phyloP scores from a whole-genome alignment of 768 basidiomycete genomes.

The Suillus tomentosus region DNA sequence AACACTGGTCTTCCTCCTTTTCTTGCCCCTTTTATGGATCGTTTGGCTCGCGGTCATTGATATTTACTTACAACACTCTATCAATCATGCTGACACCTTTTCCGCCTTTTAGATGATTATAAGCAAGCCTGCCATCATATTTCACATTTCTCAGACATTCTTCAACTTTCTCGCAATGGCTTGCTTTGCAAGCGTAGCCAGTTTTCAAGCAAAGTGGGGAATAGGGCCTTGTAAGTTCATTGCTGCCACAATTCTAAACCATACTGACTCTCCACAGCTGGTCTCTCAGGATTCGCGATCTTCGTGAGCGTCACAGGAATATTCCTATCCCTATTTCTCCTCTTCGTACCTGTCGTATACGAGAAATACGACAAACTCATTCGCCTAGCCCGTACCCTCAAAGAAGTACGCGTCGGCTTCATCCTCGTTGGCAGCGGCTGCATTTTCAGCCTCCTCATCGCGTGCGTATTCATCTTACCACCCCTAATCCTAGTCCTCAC shows the following conservation, averaged over 20 bases:
- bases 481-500: slow-evolving; percentile 19
- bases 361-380: slow-evolving; percentile 84
- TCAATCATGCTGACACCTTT: slow-evolving; percentile 20
- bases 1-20: slow-evolving; percentile 60
- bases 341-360: slow-evolving; percentile 77
- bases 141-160: slow-evolving; percentile 79
- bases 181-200: slow-evolving; percentile 87
- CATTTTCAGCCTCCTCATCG: slow-evolving; percentile 68
- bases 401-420: slow-evolving; percentile 81
- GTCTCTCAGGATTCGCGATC: slow-evolving; percentile 82
- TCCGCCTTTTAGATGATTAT: slow-evolving; percentile 71
- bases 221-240: slow-evolving; percentile 80
- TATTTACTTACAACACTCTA: slow-evolving; percentile 16
- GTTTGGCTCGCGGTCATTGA: slow-evolving; percentile 68
- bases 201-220: slow-evolving; percentile 83
- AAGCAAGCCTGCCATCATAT: slow-evolving; percentile 78
- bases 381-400: slow-evolving; percentile 76
- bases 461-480: slow-evolving; percentile 51
- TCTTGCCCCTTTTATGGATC: slow-evolving; percentile 65
- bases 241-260: not conserved
- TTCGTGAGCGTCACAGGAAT: slow-evolving; percentile 78
- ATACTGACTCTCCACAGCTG: slow-evolving; percentile 53
- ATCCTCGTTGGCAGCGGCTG: slow-evolving; percentile 77
- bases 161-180: slow-evolving; percentile 93
- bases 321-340: slow-evolving; percentile 69